Base-by-base conservation (phyloP, 495 filamentous ascomycete species). In the Aspergillus steynii region DNA sequence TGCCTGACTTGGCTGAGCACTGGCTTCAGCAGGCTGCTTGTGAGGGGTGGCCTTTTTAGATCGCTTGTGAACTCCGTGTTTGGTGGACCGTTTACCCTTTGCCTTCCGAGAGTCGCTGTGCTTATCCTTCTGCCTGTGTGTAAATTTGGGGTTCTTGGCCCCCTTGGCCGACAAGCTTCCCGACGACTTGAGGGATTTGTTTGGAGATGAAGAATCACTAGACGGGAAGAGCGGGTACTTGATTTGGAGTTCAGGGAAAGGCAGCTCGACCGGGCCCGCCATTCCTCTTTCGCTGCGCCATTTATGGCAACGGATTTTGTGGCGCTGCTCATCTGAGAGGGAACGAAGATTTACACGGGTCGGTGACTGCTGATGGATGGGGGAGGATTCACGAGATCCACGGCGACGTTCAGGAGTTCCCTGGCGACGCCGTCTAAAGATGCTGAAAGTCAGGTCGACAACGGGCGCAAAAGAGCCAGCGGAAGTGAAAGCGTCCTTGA, bases 191-290 rank as follows among this genome's bases (percentile, higher is more conserved):
- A 10, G 27, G 4, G 25, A 1, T 3, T 26, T 50, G 48, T 15
- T 53, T 14, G 10, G n/a, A 51, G 51, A 55, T n/a, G 52, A 9
- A 54, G 48, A 48, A 37, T 47, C 37, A 28, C 14, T 37, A n/a
- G 45, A 50, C 4, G 46, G 55, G 47, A 29, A 53, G 27, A 26
- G 53, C 2, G 61, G 65, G 29, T 49, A 47, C 26, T 64, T 53
- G 20, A 67, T 34, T 15, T 49, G 46, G 29, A 65, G 20, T 25
- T 60, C 29, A 0, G 66, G 66, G 52, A 68, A 68, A 7, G 66
- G 63, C 32, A 53, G 51, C 1, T 60, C 14, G 5, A 60, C 28
- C 1, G 53, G n/a, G 15, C 59, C 46, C 0, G 63, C 56, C 50
- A 45, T 37, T 29, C 61, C 63, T 25, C 61, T 20, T 15, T 62